Conservation (phyloP, 352 stramenopile genomes). For the Phytophthora citricola region DNA sequence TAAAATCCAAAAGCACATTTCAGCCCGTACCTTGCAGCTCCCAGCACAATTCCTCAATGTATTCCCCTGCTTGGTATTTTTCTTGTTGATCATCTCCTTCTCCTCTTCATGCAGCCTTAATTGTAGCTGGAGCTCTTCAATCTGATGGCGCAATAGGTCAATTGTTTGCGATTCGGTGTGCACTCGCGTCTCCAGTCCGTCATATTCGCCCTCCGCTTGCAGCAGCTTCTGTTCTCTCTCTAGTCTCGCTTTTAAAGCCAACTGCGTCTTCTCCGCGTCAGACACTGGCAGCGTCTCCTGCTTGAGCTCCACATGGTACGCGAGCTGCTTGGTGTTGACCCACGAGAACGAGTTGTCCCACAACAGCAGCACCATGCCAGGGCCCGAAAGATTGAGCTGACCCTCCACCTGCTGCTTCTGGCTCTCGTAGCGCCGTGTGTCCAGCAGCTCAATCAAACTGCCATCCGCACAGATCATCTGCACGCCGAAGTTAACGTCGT, state of each 20-base stretch:
- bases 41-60: conserved; percentile 68
- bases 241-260: conserved; percentile 54
- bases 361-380: conserved; percentile 66
- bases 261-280: conserved; percentile 43
- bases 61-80: conserved; percentile 54
- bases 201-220: conserved; percentile 43
- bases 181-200: conserved; percentile 51
- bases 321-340: conserved; percentile 81
- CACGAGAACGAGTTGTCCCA: conserved; percentile 89
- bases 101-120: conserved; percentile 46
- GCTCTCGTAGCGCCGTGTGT: conserved; percentile 69
- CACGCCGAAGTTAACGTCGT: conserved; percentile 78
- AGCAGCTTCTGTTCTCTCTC: conserved; percentile 54
- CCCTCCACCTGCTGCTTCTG: conserved; percentile 60
- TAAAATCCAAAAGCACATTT: background rate
- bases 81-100: conserved; percentile 39
- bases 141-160: conserved; percentile 61
- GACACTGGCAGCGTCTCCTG: conserved; percentile 60
- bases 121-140: conserved; percentile 57
- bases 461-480: conserved; percentile 72
- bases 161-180: conserved; percentile 54
- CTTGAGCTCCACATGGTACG: conserved; percentile 73
- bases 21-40: conserved; percentile 62
- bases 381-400: conserved; percentile 51
- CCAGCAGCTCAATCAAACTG: conserved; percentile 58